Conservation (phyloP, 345 rosid genomes). For the Populus ilicifolia region DNA sequence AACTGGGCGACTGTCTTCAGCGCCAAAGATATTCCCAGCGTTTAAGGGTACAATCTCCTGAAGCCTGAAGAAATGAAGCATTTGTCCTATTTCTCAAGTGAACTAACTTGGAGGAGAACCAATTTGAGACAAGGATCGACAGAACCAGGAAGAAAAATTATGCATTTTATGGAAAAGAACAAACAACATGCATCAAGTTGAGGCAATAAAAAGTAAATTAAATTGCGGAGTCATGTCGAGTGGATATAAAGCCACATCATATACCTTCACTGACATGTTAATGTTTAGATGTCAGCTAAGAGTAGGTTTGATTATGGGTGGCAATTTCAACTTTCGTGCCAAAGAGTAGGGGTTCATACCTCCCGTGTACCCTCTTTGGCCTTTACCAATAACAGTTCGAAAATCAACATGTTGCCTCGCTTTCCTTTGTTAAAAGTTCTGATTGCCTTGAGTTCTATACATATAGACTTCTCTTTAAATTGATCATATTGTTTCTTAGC, state of each 20-base stretch:
- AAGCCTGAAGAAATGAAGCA: conserved; percentile 41
- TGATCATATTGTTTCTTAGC: neutral
- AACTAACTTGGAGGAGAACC: neutral
- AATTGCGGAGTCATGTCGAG: neutral
- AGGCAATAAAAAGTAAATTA: neutral
- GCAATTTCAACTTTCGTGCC: neutral
- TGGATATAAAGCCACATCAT: neutral
- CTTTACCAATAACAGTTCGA: neutral
- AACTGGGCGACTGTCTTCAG: conserved; percentile 82
- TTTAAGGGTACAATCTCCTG: conserved; percentile 94
- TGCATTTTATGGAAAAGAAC: neutral
- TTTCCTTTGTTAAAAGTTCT: too few species aligned
- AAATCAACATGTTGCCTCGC: too few species aligned
- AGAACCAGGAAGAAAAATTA: neutral
- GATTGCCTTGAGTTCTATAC: too few species aligned
- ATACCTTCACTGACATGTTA: neutral
- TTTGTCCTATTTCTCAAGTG: conserved; percentile 17
- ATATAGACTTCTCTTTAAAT: neutral
- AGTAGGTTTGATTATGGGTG: neutral
- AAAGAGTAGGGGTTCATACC: neutral
- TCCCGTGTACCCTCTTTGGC: neutral
- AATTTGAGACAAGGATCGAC: neutral
- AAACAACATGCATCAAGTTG: neutral
- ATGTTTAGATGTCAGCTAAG: neutral
- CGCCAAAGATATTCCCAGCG: conserved; percentile 92